Base-by-base conservation (phyloP, 2,329 filamentous ascomycete genomes). In the Cercospora citrullina region DNA sequence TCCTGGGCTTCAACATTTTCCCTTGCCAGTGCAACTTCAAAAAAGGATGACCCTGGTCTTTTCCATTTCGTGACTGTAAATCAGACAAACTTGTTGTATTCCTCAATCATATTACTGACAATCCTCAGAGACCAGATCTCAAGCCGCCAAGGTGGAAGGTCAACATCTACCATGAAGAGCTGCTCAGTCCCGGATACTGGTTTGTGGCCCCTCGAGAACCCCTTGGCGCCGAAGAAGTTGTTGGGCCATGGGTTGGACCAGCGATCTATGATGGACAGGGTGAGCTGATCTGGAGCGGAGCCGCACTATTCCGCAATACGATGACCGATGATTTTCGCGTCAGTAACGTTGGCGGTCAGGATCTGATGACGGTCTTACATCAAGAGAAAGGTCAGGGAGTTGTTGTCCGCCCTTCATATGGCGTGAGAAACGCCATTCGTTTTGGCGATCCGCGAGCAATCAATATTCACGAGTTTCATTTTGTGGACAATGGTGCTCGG, bases 321-420 rank as follows among this genome's bases (percentile, higher is more conserved):
- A 39, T 59, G 8, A 68, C 69, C 39, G 66, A 70, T 58, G 70
- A 70, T 16, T 71, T 72, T 51, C 64, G 63, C 6, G 28, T 72
- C 8, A 69, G 69, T 59, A 67, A 66, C 39, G 67, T 69, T 21
- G 60, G 55, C 4, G 66, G 66, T 8, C 57, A 68, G 42, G 21
- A 42, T 10, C 39, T 65, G 6, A 55, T 70, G 62, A 70, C 68
- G 2, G 28, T 70, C 28, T 26, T 70, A 18, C 39, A 51, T 26
- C 18, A 65, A 8, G 60, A 61, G 26, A 42, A 53, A n/a, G 62
- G 60, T 8, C 42, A 28, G 14, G 66, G 55, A 18, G 62, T 70
- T 18, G 23, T 70, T 6, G 39, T 70, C 18, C 53, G 63, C 4
- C 30, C 26, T n/a, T 31, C 64, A 9, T 70, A 66, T 36, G 62